Conservation (phyloP, 108 stramenopile species). For the Nitzschia inconspicua region DNA sequence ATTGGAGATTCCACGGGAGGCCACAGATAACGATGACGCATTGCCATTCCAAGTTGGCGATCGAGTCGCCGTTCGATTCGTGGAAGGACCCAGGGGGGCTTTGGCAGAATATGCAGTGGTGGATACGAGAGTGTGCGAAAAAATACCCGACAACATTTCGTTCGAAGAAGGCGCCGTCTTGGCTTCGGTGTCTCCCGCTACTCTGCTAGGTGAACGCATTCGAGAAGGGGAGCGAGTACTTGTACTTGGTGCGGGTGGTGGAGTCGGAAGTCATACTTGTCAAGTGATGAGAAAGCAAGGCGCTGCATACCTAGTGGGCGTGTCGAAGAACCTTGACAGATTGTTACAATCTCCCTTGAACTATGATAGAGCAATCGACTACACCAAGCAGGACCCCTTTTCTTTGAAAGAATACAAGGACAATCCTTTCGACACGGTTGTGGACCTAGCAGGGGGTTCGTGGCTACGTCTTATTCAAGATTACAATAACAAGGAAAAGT, state of each 20-base stretch:
- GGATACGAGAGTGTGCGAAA: constrained; percentile 35
- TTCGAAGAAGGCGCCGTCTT: constrained; percentile 52
- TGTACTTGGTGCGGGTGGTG: constrained; percentile 62
- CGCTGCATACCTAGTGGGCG: constrained; percentile 47
- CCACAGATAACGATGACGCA: constrained; percentile 5
- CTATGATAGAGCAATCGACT: constrained; percentile 47
- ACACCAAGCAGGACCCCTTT: constrained; percentile 45
- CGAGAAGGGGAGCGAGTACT: constrained; percentile 45
- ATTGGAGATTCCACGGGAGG: constrained; percentile 30
- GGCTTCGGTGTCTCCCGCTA: constrained; percentile 45
- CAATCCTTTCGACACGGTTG: constrained; percentile 60
- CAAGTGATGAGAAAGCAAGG: constrained; percentile 37
- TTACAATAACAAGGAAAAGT: background rate
- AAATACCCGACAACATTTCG: constrained; percentile 35
- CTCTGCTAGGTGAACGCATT: constrained; percentile 37
- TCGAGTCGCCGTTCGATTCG: constrained; percentile 51
- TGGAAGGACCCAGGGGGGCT: constrained; percentile 45
- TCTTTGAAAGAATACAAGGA: constrained; percentile 32
- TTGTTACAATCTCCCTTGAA: constrained; percentile 37
- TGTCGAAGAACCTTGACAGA: constrained; percentile 33
- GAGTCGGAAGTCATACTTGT: constrained; percentile 49
- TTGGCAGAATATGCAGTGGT: constrained; percentile 59
- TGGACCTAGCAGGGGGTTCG: constrained; percentile 61
- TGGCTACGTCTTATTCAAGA: constrained; percentile 40
- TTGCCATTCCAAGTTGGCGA: constrained; percentile 50